Conservation (phyloP, 2,329 filamentous ascomycete genomes). For the Harringtonia aguacate region DNA sequence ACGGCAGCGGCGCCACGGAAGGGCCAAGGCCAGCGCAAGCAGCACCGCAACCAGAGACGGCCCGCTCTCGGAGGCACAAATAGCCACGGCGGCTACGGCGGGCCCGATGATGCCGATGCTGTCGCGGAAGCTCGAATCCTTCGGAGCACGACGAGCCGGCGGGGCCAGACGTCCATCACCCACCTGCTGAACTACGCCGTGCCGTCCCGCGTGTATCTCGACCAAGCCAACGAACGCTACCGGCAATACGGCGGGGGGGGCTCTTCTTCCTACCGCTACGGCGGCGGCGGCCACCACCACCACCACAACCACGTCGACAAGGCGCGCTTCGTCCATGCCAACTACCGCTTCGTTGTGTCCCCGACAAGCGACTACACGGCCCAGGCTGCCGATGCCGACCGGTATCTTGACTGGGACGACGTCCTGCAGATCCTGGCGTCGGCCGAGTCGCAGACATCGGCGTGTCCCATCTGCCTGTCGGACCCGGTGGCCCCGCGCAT, state of each 20-base stretch:
- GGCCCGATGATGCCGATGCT: slow-evolving; percentile 69
- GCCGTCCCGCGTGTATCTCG: slow-evolving; percentile 60
- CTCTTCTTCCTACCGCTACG: slow-evolving; percentile 24
- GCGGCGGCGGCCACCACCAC: slow-evolving; percentile 44
- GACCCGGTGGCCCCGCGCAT: slow-evolving; percentile 89
- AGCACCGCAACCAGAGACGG: slow-evolving; percentile 73
- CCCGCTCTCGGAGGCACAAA: slow-evolving; percentile 32
- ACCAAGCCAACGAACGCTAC: slow-evolving; percentile 27
- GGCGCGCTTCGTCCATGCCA: slow-evolving; percentile 82
- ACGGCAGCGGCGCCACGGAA: slow-evolving; percentile 49
- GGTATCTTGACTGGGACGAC: slow-evolving; percentile 81
- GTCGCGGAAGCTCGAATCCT: slow-evolving; percentile 66
- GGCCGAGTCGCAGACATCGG: slow-evolving; percentile 74
- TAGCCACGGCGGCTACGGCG: slow-evolving; percentile 12
- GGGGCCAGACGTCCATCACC: slow-evolving; percentile 93
- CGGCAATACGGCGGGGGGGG: slow-evolving; percentile 30
- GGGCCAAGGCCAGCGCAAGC: slow-evolving; percentile 64
- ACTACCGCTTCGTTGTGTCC: slow-evolving; percentile 92
- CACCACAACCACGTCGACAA: slow-evolving; percentile 82
- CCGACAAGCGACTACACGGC: slow-evolving; percentile 68
- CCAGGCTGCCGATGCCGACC: slow-evolving; percentile 77
- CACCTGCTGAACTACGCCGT: slow-evolving; percentile 88
- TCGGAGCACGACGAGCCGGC: slow-evolving; percentile 53
- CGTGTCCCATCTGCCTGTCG: slow-evolving; percentile 90
- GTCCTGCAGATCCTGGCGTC: slow-evolving; percentile 90